These are phyloP conservation scores for Mycosphaerella sp. DNA, from an alignment of 2,329 filamentous ascomycete species.

Conservation along the genomic window DNA sequence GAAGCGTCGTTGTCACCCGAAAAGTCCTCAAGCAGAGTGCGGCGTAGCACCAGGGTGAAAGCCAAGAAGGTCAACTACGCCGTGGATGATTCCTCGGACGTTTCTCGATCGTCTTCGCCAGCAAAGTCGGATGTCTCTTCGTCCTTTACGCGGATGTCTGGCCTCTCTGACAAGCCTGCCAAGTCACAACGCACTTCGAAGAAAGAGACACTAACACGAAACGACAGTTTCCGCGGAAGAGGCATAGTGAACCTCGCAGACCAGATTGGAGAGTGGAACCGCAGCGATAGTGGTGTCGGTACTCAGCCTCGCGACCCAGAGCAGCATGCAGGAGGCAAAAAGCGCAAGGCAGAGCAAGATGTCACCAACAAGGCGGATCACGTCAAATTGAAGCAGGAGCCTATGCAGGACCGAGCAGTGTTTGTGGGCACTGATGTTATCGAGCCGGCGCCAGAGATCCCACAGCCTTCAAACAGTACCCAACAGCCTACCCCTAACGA, in stretches of 20 bases:
- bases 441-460: not conserved
- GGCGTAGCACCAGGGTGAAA: conserved; percentile 17
- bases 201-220: not conserved
- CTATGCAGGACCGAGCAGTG: not conserved
- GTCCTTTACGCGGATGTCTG: conserved; percentile 15
- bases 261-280: conserved; percentile 16
- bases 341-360: conserved; percentile 1
- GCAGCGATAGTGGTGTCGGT: conserved; percentile 1
- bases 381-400: not conserved
- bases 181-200: conserved; percentile 2
- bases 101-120: conserved; percentile 13
- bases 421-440: not conserved
- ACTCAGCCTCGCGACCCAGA: not conserved
- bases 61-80: conserved; percentile 20
- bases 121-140: conserved; percentile 16
- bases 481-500: not conserved
- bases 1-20: conserved; percentile 1
- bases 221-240: not conserved
- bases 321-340: not conserved
- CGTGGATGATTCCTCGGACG: conserved; percentile 10
- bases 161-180: conserved; percentile 1
- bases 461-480: not conserved
- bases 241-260: conserved; percentile 9
- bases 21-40: conserved; percentile 8
- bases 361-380: not conserved